Percentiles rank a stretch among this genome's conserved stretches.
phyloP scores from a whole-genome alignment of 495 filamentous ascomycete genomes.

The Podospora appendiculata region DNA sequence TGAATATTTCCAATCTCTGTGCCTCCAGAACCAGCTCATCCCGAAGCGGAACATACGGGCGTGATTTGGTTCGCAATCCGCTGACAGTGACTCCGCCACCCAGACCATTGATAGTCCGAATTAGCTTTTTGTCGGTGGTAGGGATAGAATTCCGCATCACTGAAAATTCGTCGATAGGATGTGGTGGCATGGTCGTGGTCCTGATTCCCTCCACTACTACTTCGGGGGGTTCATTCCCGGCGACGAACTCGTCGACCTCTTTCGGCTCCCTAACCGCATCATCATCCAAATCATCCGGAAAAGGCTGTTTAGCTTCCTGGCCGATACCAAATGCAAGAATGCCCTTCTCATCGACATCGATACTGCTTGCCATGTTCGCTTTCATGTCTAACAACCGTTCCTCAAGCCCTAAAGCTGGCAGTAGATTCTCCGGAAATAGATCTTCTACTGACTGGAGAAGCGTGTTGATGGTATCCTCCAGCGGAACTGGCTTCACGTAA shows the following conservation, averaged over 20 bases:
- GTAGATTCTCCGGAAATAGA: conserved; percentile 63
- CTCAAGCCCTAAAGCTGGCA: conserved; percentile 36
- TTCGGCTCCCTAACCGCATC: conserved; percentile 22
- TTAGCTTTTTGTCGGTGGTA: too few species aligned
- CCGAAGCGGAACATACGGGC: conserved; percentile 11
- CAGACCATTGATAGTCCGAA: conserved; percentile 6
- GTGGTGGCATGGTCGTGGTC: too few species aligned
- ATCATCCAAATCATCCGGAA: conserved; percentile 49
- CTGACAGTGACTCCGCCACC: conserved; percentile 6
- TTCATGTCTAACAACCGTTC: conserved; percentile 15
- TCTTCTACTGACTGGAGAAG: conserved; percentile 77
- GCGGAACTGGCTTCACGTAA: conserved; percentile 46
- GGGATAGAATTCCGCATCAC: too few species aligned
- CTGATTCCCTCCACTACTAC: too few species aligned
- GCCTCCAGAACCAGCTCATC: conserved; percentile 4
- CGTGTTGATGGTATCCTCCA: conserved; percentile 60
- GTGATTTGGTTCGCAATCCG: conserved; percentile 9
- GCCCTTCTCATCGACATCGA: conserved; percentile 38
- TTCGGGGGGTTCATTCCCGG: too few species aligned
- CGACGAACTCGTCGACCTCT: background rate
- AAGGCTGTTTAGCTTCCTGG: conserved; percentile 33
- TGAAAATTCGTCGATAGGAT: too few species aligned
- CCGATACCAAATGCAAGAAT: conserved; percentile 31
- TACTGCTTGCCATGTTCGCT: conserved; percentile 19
- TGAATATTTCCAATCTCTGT: conserved; percentile 1